These are phyloP conservation scores for Penicillium sp. DNA, from an alignment of 2,329 filamentous ascomycete genomes.

Conservation along the genomic window DNA sequence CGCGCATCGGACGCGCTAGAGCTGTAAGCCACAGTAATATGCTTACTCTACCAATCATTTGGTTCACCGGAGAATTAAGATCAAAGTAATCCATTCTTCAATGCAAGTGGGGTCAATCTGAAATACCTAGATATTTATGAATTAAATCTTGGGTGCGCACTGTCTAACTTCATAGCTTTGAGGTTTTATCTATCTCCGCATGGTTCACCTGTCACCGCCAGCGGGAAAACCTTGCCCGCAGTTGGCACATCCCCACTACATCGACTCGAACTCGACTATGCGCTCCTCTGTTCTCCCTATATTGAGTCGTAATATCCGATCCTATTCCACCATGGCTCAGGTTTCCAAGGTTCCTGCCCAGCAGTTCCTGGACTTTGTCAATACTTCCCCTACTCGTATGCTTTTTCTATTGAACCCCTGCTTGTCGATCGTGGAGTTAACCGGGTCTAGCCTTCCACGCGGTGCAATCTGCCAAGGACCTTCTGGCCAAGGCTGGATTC, in stretches of 20 bases:
- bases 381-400: slow-evolving; percentile 89
- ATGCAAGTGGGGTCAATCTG: not conserved
- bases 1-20: slow-evolving; percentile 21
- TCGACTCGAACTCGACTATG: slow-evolving; percentile 8
- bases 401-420: not conserved
- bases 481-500: slow-evolving; percentile 82
- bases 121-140: not conserved
- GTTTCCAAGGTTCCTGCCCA: slow-evolving; percentile 54
- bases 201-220: slow-evolving; percentile 17
- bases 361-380: slow-evolving; percentile 91
- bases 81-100: not conserved
- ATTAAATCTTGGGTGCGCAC: too few species aligned
- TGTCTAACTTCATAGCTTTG: not conserved
- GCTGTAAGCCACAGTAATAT: slow-evolving; percentile 10
- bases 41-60: slow-evolving; percentile 19
- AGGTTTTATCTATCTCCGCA: not conserved
- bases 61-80: slow-evolving; percentile 2
- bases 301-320: slow-evolving; percentile 12
- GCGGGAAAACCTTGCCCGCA: slow-evolving; percentile 12
- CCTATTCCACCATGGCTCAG: slow-evolving; percentile 28
- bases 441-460: slow-evolving; percentile 79
- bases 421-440: slow-evolving; percentile 3
- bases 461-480: slow-evolving; percentile 72
- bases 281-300: slow-evolving; percentile 8
- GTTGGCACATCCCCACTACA: slow-evolving; percentile 5